Percentiles rank a stretch among this genome's conserved stretches.
These are phyloP conservation scores for Pseudogymnoascus sp. DNA, from an alignment of 2,329 filamentous ascomycete species.

Conservation along the genomic window DNA sequence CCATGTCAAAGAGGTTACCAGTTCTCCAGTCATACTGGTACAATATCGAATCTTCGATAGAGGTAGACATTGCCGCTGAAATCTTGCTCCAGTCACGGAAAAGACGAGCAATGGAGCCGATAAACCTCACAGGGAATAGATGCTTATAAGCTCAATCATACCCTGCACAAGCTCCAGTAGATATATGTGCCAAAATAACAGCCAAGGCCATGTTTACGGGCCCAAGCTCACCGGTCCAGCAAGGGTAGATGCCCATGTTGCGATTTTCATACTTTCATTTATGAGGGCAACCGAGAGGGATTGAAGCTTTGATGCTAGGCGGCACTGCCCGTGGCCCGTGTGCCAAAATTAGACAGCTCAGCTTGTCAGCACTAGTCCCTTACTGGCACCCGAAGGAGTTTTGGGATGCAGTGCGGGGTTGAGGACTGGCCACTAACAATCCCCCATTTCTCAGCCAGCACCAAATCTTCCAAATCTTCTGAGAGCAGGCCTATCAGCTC, in stretches of 20 bases:
- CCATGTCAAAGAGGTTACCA: background rate
- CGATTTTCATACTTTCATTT: background rate
- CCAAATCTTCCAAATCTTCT: background rate
- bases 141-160: background rate
- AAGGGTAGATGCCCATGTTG: background rate
- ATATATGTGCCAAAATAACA: background rate
- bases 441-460: background rate
- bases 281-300: background rate
- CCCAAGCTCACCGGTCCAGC: background rate
- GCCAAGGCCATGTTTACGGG: background rate
- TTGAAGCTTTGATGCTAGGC: background rate
- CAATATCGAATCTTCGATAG: background rate
- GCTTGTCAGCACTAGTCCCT: background rate
- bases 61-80: background rate
- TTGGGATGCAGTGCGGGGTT: background rate
- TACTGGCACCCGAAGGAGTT: background rate
- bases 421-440: background rate
- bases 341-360: conserved; percentile 3
- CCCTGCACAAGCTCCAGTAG: background rate
- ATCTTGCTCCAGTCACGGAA: background rate
- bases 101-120: background rate
- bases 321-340: background rate
- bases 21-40: background rate
- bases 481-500: background rate
- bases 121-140: background rate